Evolutionary conservation across 2,329 filamentous ascomycete genomes (phyloP).

Genomic region (Elsinoe arachidis): DNA sequence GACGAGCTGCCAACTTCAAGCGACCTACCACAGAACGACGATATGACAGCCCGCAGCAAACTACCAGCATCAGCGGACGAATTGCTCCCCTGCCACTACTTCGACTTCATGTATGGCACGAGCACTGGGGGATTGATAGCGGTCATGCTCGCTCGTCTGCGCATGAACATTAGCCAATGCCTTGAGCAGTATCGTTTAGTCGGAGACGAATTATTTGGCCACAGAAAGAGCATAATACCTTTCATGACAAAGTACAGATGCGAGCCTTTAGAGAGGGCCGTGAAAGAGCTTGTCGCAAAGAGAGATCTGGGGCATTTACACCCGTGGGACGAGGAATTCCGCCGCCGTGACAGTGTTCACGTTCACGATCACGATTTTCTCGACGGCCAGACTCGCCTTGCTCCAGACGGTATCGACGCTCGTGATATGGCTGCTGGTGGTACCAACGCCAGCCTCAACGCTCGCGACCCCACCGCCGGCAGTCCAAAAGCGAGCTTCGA

Average conservation of each 20-base stretch:
- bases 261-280: slow-evolving; percentile 40
- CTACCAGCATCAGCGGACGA: slow-evolving; percentile 29
- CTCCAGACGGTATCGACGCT: too few relatives aligned
- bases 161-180: slow-evolving; percentile 42
- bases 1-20: too few relatives aligned
- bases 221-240: slow-evolving; percentile 35
- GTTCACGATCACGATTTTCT: background rate
- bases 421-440: too few relatives aligned
- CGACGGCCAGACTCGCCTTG: too few relatives aligned
- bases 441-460: background rate
- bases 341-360: slow-evolving; percentile 6
- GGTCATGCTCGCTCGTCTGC: slow-evolving; percentile 41
- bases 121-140: slow-evolving; percentile 45
- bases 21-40: too few relatives aligned
- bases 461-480: background rate
- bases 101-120: slow-evolving; percentile 47
- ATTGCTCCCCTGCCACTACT: slow-evolving; percentile 43
- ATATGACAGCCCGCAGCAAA: background rate
- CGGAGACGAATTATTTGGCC: slow-evolving; percentile 41
- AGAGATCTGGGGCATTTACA: slow-evolving; percentile 36
- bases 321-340: slow-evolving; percentile 30
- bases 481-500: background rate
- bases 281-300: slow-evolving; percentile 38
- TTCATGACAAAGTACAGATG: slow-evolving; percentile 43
- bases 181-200: slow-evolving; percentile 40